Evolutionary conservation across 768 basidiomycete species (phyloP), one percentile per base, ranked within the genome.

Genomic region (Rhizopogon salebrosus): DNA sequence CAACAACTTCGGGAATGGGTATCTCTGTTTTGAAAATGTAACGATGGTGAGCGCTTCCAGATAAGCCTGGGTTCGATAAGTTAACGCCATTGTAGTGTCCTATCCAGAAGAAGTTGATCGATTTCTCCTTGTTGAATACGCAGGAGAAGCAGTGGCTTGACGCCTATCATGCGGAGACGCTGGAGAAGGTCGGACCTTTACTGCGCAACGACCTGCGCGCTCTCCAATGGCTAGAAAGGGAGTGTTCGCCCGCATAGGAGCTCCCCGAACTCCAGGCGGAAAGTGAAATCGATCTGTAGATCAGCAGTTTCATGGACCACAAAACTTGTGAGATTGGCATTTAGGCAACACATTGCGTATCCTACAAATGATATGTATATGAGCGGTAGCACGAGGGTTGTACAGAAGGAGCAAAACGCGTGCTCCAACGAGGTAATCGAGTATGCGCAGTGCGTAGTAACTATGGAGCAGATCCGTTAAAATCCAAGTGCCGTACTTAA

Each of bases 81-180:
- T 48, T 61, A 38, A 50, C 52, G 8, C 48, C 18, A 40, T 22
- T 39, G 42, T 27, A 56, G 87, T 91, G 83, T 57, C 95, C 95
- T 0, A 92, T 98, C 16, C 89, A 95, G 57, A 89, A 84, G 57
- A 92, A 83, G 54, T 78, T 98, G 39, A 70, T 97, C 39, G 84
- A 94, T 49, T 54, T 69, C 7, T 64, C 64, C 1, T 64, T 98
- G 35, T 64, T 98, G 36, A 78, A 78, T 8, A 73, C 62, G 16
- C 71, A 78, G n/a, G 94, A 98, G 72, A 79, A 74, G 59, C 71
- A 67, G 48, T 98, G 95, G 95, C 55, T 98, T 55, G 83, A 98
- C 61, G 73, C 65, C 2, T 98, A 99, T 62, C 91, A 99, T 67
- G 73, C 71, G 31, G 87, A 92, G 67, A 77, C 86, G 1, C 74